These are phyloP conservation scores for Cryptosporidium viatorum DNA, from an alignment of 169 alveolate species.

Conservation along the genomic window DNA sequence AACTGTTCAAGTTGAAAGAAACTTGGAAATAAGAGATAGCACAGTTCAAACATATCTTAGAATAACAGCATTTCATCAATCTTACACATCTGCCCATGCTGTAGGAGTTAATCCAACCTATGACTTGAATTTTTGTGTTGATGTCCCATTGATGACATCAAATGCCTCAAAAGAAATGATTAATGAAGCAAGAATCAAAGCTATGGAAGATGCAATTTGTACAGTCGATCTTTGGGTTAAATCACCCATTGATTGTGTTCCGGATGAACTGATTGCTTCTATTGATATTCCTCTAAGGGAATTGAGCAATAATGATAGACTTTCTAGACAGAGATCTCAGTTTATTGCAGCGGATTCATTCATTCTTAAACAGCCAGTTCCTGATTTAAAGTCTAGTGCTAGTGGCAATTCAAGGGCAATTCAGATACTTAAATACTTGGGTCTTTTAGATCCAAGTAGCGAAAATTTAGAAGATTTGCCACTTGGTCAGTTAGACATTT, in stretches of 20 bases:
- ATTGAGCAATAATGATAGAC: constrained; percentile 24
- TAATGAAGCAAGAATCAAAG: constrained; percentile 43
- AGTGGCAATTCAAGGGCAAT: constrained; percentile 66
- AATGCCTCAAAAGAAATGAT: constrained; percentile 61
- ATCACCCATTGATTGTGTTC: constrained; percentile 56
- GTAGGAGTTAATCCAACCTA: constrained; percentile 74
- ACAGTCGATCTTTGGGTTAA: constrained; percentile 73
- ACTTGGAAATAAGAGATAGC: constrained; percentile 55
- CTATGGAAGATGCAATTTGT: constrained; percentile 73
- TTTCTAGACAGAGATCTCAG: constrained; percentile 50
- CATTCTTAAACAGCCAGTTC: constrained; percentile 65
- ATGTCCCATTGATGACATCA: constrained; percentile 59
- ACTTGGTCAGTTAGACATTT: constrained; percentile 56
- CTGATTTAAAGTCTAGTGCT: constrained; percentile 46
- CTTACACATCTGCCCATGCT: constrained; percentile 73
- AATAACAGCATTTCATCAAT: constrained; percentile 72
- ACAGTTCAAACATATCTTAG: constrained; percentile 70
- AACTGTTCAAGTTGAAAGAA: constrained; percentile 67
- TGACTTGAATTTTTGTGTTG: constrained; percentile 67
- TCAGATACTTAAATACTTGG: constrained; percentile 65
- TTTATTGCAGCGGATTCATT: constrained; percentile 67
- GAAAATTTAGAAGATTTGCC: constrained; percentile 61
- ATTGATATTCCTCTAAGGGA: constrained; percentile 61
- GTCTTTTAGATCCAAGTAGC: constrained; percentile 47
- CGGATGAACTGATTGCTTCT: constrained; percentile 71